Evolutionary conservation across 306 rosid genomes (phyloP).

Genomic region (Acacia acuminata): DNA sequence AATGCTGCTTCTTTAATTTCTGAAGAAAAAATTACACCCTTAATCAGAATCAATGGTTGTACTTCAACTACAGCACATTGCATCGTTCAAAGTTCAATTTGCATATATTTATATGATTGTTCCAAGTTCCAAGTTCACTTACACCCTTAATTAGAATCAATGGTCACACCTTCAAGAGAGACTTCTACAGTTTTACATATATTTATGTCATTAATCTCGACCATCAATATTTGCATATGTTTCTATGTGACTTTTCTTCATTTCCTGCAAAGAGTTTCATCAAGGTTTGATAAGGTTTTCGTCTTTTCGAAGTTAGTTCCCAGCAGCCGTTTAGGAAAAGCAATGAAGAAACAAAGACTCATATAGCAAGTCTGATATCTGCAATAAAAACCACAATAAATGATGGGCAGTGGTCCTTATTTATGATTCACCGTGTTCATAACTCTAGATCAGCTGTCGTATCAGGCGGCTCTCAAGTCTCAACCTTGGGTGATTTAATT

Average conservation of each 20-base stretch:
- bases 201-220: background rate
- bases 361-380: background rate
- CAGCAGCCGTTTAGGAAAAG: background rate
- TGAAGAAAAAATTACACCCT: background rate
- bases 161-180: background rate
- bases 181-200: background rate
- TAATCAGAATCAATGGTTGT: no score
- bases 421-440: background rate
- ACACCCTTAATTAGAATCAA: no score
- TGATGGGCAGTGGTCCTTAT: background rate
- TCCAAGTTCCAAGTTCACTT: no score
- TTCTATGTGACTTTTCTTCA: background rate
- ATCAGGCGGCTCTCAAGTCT: background rate
- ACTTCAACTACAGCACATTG: no score
- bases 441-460: background rate
- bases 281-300: background rate
- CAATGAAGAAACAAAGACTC: background rate
- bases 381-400: background rate
- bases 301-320: background rate
- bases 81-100: background rate
- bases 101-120: no score
- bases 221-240: background rate
- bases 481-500: background rate
- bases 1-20: background rate
- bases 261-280: background rate